Percentiles rank a stretch among this genome's conserved stretches.
These are phyloP conservation scores for Cryptococcus sp. DNA, from an alignment of 1,284 basidiomycete genomes.

Conservation along the genomic window DNA sequence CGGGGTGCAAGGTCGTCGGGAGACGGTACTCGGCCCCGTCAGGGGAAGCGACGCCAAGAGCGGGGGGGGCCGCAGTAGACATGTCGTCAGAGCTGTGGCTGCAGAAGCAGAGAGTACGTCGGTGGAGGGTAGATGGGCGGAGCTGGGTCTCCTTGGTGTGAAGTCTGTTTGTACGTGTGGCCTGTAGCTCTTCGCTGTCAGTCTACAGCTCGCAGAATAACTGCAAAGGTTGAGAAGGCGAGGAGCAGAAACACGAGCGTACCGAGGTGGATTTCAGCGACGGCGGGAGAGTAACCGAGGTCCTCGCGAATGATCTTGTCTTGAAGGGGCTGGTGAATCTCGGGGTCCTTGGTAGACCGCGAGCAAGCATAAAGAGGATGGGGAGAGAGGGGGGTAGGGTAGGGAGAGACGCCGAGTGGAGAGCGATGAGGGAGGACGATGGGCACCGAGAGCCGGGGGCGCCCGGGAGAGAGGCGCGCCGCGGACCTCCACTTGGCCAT, in stretches of 20 bases:
- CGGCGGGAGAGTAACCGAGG: not conserved
- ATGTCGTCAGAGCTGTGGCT: conserved; percentile 12
- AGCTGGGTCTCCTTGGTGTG: not conserved
- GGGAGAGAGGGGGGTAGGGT: not conserved
- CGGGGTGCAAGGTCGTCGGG: conserved; percentile 60
- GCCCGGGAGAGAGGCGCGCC: no score
- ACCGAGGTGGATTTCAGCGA: no score
- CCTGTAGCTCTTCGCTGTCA: no score
- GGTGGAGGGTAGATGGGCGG: not conserved
- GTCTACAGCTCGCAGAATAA: no score
- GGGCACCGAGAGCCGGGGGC: not conserved
- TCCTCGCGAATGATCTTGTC: not conserved
- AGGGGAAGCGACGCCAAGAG: conserved; percentile 21
- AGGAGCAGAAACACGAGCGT: no score
- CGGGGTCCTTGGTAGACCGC: conserved; percentile 2
- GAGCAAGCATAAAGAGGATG: conserved; percentile 11
- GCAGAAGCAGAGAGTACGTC: conserved; percentile 22
- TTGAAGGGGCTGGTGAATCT: not conserved
- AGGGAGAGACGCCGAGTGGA: not conserved
- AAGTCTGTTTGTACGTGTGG: not conserved
- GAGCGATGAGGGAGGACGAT: not conserved
- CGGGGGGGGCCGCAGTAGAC: conserved; percentile 19
- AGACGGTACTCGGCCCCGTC: conserved; percentile 60
- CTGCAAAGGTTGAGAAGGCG: no score
- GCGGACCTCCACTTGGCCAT: no score